These are phyloP conservation scores for Neurospora hispaniola DNA, from an alignment of 495 filamentous ascomycete species.

Conservation along the genomic window DNA sequence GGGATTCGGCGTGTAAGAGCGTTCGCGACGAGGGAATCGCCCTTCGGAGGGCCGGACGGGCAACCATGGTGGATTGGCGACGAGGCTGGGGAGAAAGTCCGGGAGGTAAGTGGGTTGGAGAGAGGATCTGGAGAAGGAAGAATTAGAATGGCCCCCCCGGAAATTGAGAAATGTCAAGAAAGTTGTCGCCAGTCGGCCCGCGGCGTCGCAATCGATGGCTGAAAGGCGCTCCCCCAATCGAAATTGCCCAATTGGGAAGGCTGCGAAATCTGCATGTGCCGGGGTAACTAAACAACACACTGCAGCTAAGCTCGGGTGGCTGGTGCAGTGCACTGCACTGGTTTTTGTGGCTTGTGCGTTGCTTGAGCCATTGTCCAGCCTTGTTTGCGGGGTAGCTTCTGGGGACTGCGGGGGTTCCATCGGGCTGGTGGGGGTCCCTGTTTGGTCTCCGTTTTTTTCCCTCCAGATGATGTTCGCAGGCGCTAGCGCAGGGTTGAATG, in stretches of 20 bases:
- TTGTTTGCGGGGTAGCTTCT: neutral
- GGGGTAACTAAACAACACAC: neutral
- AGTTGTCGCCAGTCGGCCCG: neutral
- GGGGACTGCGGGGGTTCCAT: neutral
- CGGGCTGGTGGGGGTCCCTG: neutral
- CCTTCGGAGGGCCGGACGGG: constrained; percentile 17
- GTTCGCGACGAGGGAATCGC: constrained; percentile 8
- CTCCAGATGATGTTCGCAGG: neutral
- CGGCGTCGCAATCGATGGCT: neutral
- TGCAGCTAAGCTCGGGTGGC: neutral
- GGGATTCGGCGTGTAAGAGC: constrained; percentile 3
- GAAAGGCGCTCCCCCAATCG: neutral
- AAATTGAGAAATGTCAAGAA: neutral
- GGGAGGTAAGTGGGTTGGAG: neutral
- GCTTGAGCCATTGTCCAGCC: neutral
- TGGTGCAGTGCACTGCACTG: neutral
- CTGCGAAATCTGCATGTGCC: constrained; percentile 1
- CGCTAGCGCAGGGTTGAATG: neutral
- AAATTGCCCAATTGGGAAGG: neutral
- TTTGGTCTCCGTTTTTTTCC: neutral
- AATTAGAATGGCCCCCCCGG: neutral
- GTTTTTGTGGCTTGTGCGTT: neutral
- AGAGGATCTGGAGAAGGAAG: neutral
- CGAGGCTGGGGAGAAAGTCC: neutral
- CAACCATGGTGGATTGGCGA: constrained; percentile 9